Conservation (phyloP, 495 filamentous ascomycete species). For the Viridothelium virens region DNA sequence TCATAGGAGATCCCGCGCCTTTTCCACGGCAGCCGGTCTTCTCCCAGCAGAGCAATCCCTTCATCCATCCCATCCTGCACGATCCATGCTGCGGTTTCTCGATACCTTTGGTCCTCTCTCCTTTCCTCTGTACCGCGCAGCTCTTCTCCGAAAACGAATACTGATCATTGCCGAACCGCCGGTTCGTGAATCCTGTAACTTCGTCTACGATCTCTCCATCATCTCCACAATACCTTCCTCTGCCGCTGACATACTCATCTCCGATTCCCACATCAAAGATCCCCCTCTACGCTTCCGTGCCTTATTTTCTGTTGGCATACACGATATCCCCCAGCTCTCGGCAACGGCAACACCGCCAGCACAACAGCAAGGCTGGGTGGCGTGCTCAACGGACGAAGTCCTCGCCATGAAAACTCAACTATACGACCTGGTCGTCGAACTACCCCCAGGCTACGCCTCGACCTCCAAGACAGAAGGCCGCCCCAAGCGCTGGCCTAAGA, state of each 20-base stretch:
- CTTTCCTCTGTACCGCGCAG: constrained; percentile 85
- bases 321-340: constrained; percentile 77
- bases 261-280: constrained; percentile 36
- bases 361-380: constrained; percentile 61
- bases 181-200: constrained; percentile 71
- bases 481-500: constrained; percentile 59
- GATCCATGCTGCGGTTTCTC: constrained; percentile 66
- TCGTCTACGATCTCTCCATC: constrained; percentile 85
- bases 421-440: constrained; percentile 78
- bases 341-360: constrained; percentile 34
- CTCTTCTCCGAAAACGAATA: constrained; percentile 78
- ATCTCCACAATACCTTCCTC: constrained; percentile 68
- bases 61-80: constrained; percentile 74
- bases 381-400: constrained; percentile 90
- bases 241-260: constrained; percentile 55
- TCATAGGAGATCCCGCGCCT: constrained; percentile 12
- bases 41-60: constrained; percentile 53
- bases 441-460: constrained; percentile 56
- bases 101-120: constrained; percentile 83
- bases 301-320: constrained; percentile 83
- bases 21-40: constrained; percentile 23
- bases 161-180: constrained; percentile 77
- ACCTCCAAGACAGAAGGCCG: constrained; percentile 41
- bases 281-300: constrained; percentile 61
- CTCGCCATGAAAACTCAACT: constrained; percentile 74